Percentiles rank a stretch among this genome's conserved stretches.
These are phyloP conservation scores for Colletotrichum sp. DNA, from an alignment of 2,329 filamentous ascomycete species.

Conservation along the genomic window DNA sequence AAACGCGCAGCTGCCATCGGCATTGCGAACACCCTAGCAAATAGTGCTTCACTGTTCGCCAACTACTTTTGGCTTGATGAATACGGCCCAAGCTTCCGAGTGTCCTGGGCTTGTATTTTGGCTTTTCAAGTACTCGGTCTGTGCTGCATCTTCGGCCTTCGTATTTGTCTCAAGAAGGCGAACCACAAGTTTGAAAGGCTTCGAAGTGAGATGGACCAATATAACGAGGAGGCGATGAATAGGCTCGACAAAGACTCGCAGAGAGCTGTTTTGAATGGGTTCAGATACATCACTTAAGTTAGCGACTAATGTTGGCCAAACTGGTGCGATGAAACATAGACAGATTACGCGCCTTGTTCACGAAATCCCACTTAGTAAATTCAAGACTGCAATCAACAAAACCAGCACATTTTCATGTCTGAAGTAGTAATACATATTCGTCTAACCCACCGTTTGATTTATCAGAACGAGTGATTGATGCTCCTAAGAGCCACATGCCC, in stretches of 20 bases:
- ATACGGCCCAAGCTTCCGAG: slow-evolving; percentile 19
- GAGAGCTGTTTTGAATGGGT: background rate
- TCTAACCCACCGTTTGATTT: no score
- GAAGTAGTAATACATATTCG: no score
- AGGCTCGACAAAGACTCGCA: background rate
- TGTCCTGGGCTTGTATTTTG: background rate
- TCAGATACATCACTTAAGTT: background rate
- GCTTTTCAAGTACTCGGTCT: slow-evolving; percentile 21
- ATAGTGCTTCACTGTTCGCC: slow-evolving; percentile 25
- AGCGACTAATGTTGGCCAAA: rapidly evolving
- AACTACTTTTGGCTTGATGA: slow-evolving; percentile 25
- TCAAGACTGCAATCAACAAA: no score
- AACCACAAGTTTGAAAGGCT: slow-evolving; percentile 2
- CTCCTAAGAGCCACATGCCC: no score
- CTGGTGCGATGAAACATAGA: no score
- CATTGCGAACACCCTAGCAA: slow-evolving; percentile 25
- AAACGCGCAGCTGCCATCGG: slow-evolving; percentile 22
- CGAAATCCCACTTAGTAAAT: no score
- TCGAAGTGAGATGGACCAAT: background rate
- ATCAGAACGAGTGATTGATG: no score
- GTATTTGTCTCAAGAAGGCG: slow-evolving; percentile 22
- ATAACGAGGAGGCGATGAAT: background rate
- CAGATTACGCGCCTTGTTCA: no score
- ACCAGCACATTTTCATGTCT: no score
- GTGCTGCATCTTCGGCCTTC: slow-evolving; percentile 24